Evolutionary conservation across 768 basidiomycete species (phyloP).

Genomic region (Cantharellus anzutake): DNA sequence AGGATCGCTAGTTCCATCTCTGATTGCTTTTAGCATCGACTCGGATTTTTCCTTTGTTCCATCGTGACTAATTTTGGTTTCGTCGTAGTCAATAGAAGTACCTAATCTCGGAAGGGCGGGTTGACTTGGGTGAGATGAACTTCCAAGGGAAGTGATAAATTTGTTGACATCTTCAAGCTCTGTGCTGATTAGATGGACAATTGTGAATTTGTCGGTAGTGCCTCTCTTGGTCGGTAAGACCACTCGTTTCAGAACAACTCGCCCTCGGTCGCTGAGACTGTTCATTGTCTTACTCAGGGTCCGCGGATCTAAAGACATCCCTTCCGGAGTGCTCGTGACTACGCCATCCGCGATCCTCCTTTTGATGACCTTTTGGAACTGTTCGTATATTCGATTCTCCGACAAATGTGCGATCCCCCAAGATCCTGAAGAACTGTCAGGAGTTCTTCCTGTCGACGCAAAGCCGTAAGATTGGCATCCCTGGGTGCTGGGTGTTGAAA

Average conservation of each 20-base stretch:
- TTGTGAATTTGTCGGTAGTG: conserved; percentile 33
- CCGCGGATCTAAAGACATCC: conserved; percentile 53
- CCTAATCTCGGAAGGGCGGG: not conserved
- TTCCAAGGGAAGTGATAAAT: not conserved
- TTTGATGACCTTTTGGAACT: conserved; percentile 33
- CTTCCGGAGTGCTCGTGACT: conserved; percentile 46
- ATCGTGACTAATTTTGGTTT: not conserved
- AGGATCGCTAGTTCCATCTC: not conserved
- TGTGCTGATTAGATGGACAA: conserved; percentile 46
- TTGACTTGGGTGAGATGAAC: not conserved
- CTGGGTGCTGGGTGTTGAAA: not conserved
- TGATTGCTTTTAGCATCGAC: not conserved
- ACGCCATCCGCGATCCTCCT: conserved; percentile 46
- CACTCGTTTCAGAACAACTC: conserved; percentile 53
- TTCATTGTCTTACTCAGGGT: conserved; percentile 43
- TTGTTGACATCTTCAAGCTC: conserved; percentile 27
- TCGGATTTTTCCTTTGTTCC: not conserved
- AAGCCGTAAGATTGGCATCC: conserved; percentile 42
- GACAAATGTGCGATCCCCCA: conserved; percentile 38
- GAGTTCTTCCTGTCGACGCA: conserved; percentile 68
- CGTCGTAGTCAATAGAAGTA: not conserved
- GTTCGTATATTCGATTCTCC: conserved; percentile 28
- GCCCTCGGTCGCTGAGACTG: conserved; percentile 41
- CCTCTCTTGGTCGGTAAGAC: conserved; percentile 40
- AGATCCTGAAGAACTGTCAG: conserved; percentile 40